Percentiles rank a stretch among this genome's conserved stretches.
These are phyloP conservation scores for Rhazya stricta DNA, from an alignment of 257 asterid genomes.

Conservation along the genomic window DNA sequence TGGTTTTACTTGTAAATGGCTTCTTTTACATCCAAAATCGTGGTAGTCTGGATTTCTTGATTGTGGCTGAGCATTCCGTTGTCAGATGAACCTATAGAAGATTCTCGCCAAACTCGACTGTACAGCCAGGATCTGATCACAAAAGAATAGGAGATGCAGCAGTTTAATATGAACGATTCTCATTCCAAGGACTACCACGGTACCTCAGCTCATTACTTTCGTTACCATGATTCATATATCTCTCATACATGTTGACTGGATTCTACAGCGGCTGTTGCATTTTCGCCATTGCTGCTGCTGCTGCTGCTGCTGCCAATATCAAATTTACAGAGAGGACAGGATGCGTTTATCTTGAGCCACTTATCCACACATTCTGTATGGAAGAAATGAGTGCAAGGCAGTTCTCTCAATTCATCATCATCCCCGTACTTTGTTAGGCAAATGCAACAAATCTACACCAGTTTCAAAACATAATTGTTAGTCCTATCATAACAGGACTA, in stretches of 20 bases:
- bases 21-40: conserved; percentile 8
- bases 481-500: not conserved
- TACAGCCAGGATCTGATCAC: not conserved
- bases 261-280: conserved; percentile 21
- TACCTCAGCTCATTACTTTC: not conserved
- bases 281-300: conserved; percentile 5
- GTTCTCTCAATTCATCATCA: conserved; percentile 39
- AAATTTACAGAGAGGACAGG: conserved; percentile 41
- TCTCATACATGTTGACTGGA: conserved; percentile 23
- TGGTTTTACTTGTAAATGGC: not conserved
- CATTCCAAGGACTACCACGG: not conserved
- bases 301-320: conserved; percentile 24
- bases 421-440: conserved; percentile 39
- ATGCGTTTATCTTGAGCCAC: conserved; percentile 41
- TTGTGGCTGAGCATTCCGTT: conserved; percentile 1
- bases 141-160: not conserved
- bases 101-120: not conserved
- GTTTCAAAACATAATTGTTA: not conserved
- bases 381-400: conserved; percentile 44
- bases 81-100: not conserved
- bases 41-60: not conserved
- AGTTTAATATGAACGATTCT: not conserved
- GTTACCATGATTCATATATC: not conserved
- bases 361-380: conserved; percentile 39
- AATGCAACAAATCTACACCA: conserved; percentile 35